These are phyloP conservation scores for Tylopilus sp. DNA, from an alignment of 768 basidiomycete genomes.

Conservation along the genomic window DNA sequence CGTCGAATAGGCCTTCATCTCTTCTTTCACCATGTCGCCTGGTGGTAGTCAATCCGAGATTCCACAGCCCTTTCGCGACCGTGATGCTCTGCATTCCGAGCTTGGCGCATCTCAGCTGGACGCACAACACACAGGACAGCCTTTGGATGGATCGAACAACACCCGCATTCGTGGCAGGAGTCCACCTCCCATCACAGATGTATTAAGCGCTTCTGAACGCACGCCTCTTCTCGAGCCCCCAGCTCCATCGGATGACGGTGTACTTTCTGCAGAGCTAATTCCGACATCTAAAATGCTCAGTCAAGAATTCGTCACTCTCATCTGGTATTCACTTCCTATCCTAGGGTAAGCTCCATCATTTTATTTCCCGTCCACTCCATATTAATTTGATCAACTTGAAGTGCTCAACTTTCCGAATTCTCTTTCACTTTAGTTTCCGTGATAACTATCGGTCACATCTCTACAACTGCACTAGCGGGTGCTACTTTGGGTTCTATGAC, in stretches of 20 bases:
- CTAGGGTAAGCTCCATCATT: too few relatives aligned
- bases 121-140: slow-evolving; percentile 2
- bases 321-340: slow-evolving; percentile 59
- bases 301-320: slow-evolving; percentile 59
- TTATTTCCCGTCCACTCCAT: too few relatives aligned
- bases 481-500: slow-evolving; percentile 74
- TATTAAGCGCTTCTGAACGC: slow-evolving; percentile 36
- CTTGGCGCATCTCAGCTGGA: too few relatives aligned
- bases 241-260: slow-evolving; percentile 36
- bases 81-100: too few relatives aligned
- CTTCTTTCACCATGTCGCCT: too few relatives aligned
- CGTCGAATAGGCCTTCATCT: too few relatives aligned
- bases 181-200: neutral
- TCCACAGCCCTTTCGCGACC: too few relatives aligned
- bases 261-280: slow-evolving; percentile 14
- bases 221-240: slow-evolving; percentile 51
- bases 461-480: slow-evolving; percentile 85
- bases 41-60: too few relatives aligned
- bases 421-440: slow-evolving; percentile 82
- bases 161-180: slow-evolving; percentile 15
- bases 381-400: too few relatives aligned
- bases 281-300: slow-evolving; percentile 37
- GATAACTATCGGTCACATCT: slow-evolving; percentile 86
- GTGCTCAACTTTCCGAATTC: slow-evolving; percentile 81
- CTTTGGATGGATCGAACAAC: slow-evolving; percentile 16